These are phyloP conservation scores for Ophiostoma ips DNA, from an alignment of 2,329 filamentous ascomycete genomes.

Conservation along the genomic window DNA sequence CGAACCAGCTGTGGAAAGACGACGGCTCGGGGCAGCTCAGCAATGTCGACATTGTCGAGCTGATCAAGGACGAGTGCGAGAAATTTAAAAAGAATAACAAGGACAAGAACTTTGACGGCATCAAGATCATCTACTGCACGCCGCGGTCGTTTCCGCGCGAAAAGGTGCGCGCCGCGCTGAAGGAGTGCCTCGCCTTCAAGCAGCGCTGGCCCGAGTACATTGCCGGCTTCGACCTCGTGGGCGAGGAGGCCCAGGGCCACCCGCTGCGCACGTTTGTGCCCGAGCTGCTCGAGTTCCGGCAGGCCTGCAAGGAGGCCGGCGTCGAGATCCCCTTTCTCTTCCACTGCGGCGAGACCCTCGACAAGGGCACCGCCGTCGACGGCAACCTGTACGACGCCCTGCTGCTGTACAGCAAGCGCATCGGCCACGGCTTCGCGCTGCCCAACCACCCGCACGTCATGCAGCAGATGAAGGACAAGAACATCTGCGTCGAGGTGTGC, in stretches of 20 bases:
- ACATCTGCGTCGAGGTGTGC: slow-evolving; percentile 60
- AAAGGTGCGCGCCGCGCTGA: slow-evolving; percentile 36
- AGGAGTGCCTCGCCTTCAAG: slow-evolving; percentile 50
- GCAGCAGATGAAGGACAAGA: slow-evolving; percentile 46
- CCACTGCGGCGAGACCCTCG: slow-evolving; percentile 63
- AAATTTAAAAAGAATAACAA: slow-evolving; percentile 26
- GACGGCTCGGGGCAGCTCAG: slow-evolving; percentile 38
- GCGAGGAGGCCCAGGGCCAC: slow-evolving; percentile 48
- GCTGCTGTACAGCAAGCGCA: slow-evolving; percentile 50
- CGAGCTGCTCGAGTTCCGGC: slow-evolving; percentile 42
- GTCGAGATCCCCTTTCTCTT: slow-evolving; percentile 59
- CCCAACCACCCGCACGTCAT: slow-evolving; percentile 54
- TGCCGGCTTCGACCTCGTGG: slow-evolving; percentile 57
- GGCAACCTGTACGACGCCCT: slow-evolving; percentile 58
- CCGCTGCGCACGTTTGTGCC: slow-evolving; percentile 42
- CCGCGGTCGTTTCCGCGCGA: slow-evolving; percentile 42
- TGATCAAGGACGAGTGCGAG: slow-evolving; percentile 42
- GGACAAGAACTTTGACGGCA: slow-evolving; percentile 39
- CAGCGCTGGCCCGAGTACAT: slow-evolving; percentile 41
- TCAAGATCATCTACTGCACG: slow-evolving; percentile 61
- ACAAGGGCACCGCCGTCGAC: slow-evolving; percentile 48
- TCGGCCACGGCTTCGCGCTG: slow-evolving; percentile 61
- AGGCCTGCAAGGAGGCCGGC: slow-evolving; percentile 30
- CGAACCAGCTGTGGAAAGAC: slow-evolving; percentile 46
- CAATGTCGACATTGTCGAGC: slow-evolving; percentile 45